These are phyloP conservation scores for Cyphellophora attinorum DNA, from an alignment of 2,329 filamentous ascomycete genomes.

Conservation along the genomic window DNA sequence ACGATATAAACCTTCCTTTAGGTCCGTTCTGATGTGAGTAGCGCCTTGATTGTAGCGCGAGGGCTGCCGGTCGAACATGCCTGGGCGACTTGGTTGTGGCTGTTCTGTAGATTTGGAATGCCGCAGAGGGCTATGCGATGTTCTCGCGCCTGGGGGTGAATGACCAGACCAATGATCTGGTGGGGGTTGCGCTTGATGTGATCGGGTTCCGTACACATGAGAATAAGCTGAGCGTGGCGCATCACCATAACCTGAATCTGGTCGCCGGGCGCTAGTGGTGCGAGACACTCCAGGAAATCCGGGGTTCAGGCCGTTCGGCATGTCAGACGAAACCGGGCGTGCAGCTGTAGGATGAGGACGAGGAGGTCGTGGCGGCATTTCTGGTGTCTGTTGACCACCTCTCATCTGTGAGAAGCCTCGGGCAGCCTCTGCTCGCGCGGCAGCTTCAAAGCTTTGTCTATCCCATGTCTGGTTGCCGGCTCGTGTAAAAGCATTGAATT, in stretches of 20 bases:
- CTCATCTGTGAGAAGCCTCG: conserved; percentile 16
- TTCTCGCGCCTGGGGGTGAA: conserved; percentile 4
- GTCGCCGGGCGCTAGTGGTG: conserved; percentile 36
- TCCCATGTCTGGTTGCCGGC: conserved; percentile 16
- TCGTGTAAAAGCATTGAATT: conserved; percentile 16
- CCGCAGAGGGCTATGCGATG: conserved; percentile 27
- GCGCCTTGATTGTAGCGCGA: conserved; percentile 45
- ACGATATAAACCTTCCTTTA: conserved; percentile 41
- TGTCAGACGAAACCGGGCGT: conserved; percentile 11
- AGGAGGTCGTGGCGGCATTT: conserved; percentile 11
- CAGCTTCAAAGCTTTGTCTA: conserved; percentile 13
- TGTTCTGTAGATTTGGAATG: conserved; percentile 24
- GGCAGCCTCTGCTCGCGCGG: conserved; percentile 14
- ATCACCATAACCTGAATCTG: conserved; percentile 50
- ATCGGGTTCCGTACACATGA: conserved; percentile 19
- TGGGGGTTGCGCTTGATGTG: conserved; percentile 1
- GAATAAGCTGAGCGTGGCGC: conserved; percentile 42
- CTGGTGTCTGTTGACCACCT: conserved; percentile 6
- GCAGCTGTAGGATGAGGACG: conserved; percentile 16
- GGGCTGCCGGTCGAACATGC: conserved; percentile 39
- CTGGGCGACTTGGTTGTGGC: conserved; percentile 25
- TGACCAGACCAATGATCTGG: neutral
- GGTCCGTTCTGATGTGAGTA: conserved; percentile 49
- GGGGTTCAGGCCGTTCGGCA: conserved; percentile 19
- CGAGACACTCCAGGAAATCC: conserved; percentile 26